Base-by-base conservation (phyloP, 352 stramenopile genomes). In the Globisporangium camurandrum region DNA sequence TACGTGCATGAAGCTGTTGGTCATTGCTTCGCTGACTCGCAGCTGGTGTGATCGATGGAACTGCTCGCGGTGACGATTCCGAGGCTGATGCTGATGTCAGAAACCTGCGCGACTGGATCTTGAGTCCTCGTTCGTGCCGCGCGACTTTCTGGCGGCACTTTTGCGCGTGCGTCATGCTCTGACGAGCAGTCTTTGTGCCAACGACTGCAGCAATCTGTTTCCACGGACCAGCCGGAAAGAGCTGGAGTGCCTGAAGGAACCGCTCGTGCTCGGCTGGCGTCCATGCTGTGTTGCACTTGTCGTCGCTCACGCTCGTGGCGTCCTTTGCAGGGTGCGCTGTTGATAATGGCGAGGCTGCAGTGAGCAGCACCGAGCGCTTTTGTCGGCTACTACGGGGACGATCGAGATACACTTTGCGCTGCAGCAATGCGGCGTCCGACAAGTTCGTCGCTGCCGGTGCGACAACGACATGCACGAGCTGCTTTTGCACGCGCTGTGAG, bases 71-170 rank as follows among this genome's bases (percentile, higher is more conserved):
- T n/a, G n/a, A n/a, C n/a, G n/a, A n/a, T n/a, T n/a, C n/a, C n/a
- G n/a, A n/a, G n/a, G n/a, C n/a, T n/a, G n/a, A n/a, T n/a, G n/a
- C n/a, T n/a, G n/a, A n/a, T n/a, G n/a, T n/a, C n/a, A n/a, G n/a
- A n/a, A n/a, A 11, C 17, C 10, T 46, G 36, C 47, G 47, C 0
- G 36, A 20, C n/a, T 53, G 47, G 26, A 53, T 45, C 36, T 53
- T 53, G 47, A 53, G 47, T 28, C 39, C 49, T 33, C 75, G 75
- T 57, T 83, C 62, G 46, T 67, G 61, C 20, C 76, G 67, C 39
- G 68, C 67, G 58, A 86, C 75, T 62, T 90, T 90, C 64, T 90
- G 73, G 5, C 75, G 75, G 52, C 86, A 90, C 57, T 90, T 90
- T 39, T 90, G 75, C 45, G 78, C 78, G 64, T 89, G 78, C 12